Percentiles rank a stretch among this genome's conserved stretches.
These are phyloP conservation scores for Suhomyces chickasaworum DNA, from an alignment of 1,139 yeast genomes.

Conservation along the genomic window DNA sequence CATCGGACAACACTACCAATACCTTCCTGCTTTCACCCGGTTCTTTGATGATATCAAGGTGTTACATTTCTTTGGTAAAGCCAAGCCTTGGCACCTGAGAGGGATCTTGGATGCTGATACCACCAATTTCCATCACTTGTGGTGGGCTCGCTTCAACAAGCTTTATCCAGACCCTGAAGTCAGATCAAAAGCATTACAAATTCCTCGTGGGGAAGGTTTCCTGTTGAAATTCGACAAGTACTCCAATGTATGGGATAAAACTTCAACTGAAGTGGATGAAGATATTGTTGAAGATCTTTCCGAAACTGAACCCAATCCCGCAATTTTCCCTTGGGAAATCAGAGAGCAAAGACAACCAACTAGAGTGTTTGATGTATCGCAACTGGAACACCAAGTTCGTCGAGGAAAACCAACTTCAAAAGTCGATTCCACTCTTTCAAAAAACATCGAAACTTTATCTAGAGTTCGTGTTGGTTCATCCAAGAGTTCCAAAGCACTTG, in stretches of 20 bases:
- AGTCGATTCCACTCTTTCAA: conserved; percentile 6
- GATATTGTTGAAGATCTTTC: background rate
- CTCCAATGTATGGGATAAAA: conserved; percentile 32
- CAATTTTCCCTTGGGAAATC: conserved; percentile 51
- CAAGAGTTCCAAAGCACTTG: conserved; percentile 8
- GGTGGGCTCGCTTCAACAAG: conserved; percentile 41
- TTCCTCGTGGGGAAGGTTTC: conserved; percentile 39
- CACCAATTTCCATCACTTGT: conserved; percentile 30
- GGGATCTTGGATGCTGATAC: conserved; percentile 19
- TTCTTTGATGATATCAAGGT: conserved; percentile 31
- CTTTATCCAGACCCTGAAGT: conserved; percentile 17
- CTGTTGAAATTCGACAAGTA: conserved; percentile 33
- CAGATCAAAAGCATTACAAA: conserved; percentile 16
- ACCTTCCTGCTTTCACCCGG: conserved; percentile 33
- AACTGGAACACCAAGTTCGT: background rate
- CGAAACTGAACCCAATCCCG: background rate
- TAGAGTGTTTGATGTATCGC: conserved; percentile 18
- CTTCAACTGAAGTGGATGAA: background rate
- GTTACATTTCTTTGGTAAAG: conserved; percentile 33
- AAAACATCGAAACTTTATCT: conserved; percentile 14
- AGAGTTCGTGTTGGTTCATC: conserved; percentile 11
- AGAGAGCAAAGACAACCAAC: conserved; percentile 31
- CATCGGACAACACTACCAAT: conserved; percentile 30
- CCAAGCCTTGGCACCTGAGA: conserved; percentile 33
- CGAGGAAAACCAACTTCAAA: conserved; percentile 3